Conservation (phyloP, 2,329 filamentous ascomycete genomes). For the Aureobasidium lini region DNA sequence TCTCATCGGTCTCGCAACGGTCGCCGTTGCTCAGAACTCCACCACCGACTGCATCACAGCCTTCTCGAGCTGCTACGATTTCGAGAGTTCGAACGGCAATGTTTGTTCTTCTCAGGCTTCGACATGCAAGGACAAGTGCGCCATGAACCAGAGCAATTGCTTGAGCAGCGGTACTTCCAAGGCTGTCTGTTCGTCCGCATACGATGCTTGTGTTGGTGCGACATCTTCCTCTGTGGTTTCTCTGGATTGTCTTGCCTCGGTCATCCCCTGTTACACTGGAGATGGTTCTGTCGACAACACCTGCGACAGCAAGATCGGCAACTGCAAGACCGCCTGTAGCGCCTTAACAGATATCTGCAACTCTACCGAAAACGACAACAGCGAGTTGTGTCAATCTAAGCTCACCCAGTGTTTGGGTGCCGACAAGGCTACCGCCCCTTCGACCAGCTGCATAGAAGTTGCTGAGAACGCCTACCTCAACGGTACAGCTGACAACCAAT, state of each 20-base stretch:
- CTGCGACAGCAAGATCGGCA: background rate
- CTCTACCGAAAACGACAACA: background rate
- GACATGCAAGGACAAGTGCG: background rate
- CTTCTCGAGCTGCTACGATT: background rate
- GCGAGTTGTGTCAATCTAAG: background rate
- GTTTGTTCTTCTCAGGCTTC: background rate
- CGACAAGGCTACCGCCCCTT: background rate
- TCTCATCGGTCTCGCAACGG: constrained; percentile 1
- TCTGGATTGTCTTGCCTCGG: background rate
- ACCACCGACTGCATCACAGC: background rate
- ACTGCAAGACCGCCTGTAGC: background rate
- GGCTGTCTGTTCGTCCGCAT: background rate
- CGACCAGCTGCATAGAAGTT: background rate
- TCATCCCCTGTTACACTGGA: background rate
- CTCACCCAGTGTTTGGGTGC: background rate
- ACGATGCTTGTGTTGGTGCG: background rate
- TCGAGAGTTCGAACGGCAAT: background rate
- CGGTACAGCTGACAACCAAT: background rate
- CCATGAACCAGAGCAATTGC: background rate
- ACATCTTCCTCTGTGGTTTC: background rate
- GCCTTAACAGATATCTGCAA: background rate
- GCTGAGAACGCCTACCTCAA: background rate
- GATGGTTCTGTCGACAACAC: background rate
- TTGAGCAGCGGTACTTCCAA: background rate
- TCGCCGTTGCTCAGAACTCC: constrained; percentile 6